Conservation (phyloP, 495 filamentous ascomycete genomes). For the Sabuloglossum arenarium region DNA sequence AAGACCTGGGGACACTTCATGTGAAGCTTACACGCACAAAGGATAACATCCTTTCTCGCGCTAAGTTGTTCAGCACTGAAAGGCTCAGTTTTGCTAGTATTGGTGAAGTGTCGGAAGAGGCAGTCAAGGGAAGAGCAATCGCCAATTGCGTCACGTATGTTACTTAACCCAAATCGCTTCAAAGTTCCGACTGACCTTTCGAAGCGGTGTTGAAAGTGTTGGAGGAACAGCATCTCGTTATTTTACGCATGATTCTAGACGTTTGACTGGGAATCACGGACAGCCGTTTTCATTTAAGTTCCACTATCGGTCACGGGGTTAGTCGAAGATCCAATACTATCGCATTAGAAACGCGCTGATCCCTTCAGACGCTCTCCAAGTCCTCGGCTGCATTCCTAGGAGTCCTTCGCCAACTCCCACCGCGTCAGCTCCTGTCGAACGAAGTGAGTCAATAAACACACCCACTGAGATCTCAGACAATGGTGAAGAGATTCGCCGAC, state of each 20-base stretch:
- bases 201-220: background rate
- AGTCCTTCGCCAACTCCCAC: conserved; percentile 10
- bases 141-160: background rate
- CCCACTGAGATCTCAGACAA: background rate
- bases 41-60: background rate
- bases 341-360: background rate
- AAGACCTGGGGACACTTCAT: background rate
- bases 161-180: background rate
- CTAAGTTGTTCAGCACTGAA: background rate
- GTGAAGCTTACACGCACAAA: background rate
- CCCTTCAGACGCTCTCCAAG: conserved; percentile 9
- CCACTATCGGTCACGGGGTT: conserved; percentile 9
- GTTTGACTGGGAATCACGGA: background rate
- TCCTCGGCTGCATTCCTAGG: conserved; percentile 11
- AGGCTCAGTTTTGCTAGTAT: too few relatives aligned
- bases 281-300: conserved; percentile 1
- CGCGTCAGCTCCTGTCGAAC: background rate
- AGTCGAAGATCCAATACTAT: background rate
- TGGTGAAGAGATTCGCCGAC: background rate
- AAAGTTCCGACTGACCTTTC: background rate
- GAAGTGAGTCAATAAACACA: background rate
- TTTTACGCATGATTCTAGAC: background rate
- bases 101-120: background rate
- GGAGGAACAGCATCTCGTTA: background rate
- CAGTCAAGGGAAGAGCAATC: background rate